Percentiles rank a stretch among this genome's conserved stretches.
Conservation (phyloP, 495 filamentous ascomycete genomes). For the Penicillium paradoxum region DNA sequence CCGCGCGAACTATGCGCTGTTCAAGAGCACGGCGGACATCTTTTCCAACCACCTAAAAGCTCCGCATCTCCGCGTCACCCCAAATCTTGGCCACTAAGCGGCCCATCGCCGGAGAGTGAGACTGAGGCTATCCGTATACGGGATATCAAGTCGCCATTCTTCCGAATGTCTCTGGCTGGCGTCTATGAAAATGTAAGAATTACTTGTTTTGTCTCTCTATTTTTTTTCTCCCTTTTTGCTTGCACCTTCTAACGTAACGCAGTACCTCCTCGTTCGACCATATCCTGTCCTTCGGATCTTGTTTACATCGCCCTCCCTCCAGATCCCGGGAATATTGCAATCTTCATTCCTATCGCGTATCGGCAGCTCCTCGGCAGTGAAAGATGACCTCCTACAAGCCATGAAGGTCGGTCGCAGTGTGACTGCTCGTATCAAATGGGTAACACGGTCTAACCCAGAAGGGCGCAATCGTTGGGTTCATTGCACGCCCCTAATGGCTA, state of each 20-base stretch:
- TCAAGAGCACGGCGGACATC: constrained; percentile 29
- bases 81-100: constrained; percentile 14
- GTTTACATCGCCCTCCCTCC: constrained; percentile 58
- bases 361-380: constrained; percentile 46
- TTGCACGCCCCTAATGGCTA: constrained; percentile 55
- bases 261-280: constrained; percentile 61
- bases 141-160: constrained; percentile 20
- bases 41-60: constrained; percentile 26
- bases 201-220: too few relatives aligned
- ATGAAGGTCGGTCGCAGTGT: constrained; percentile 55
- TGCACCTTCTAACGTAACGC: not conserved
- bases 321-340: constrained; percentile 57
- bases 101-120: constrained; percentile 15
- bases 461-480: constrained; percentile 54
- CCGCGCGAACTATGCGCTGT: constrained; percentile 49
- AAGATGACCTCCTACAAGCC: constrained; percentile 54
- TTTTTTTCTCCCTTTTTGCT: not conserved
- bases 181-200: constrained; percentile 45
- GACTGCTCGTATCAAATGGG: constrained; percentile 60
- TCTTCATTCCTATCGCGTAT: constrained; percentile 55
- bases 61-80: not conserved
- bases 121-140: constrained; percentile 20
- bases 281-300: constrained; percentile 59
- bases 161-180: constrained; percentile 27
- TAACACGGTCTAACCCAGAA: constrained; percentile 37